Base-by-base conservation (phyloP, 495 filamentous ascomycete genomes). In the Acidiella bohemica region DNA sequence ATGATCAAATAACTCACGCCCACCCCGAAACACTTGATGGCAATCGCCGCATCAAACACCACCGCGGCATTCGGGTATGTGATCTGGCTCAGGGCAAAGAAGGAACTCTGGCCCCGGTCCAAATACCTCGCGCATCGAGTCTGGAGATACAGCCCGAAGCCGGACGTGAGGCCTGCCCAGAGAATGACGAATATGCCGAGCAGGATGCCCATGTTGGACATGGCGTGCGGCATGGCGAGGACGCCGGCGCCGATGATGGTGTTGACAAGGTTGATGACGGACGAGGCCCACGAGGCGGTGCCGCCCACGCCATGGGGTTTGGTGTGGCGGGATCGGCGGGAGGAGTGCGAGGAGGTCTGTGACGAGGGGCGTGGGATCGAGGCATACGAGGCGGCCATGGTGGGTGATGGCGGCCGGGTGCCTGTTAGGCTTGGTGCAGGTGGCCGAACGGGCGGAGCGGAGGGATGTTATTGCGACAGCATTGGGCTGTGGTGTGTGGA, bases 1-100 rank as follows among this genome's bases (percentile, higher is more conserved):
- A 97, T 94, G 47, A 96, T 97, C 50, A 97, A 73, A 59, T 97
- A 97, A 56, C 85, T 93, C 29, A 96, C 81, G 6, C 80, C 92
- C 13, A 97, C 90, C 41, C 80, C 90, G 61, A 96, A 96, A 57
- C 90, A 97, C 55, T 97, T 97, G 54, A 97, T 82, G 5, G 88
- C 84, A 54, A 97, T 97, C 0, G 90, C 90, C 3, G 78, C 80
- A 63, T 97, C 90, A 61, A 97, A 97, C 20, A 96, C 66, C 21
- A 97, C 83, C 3, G 90, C 84, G 0, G 90, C 88, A 60, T 93
- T 95, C 1, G 90, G 90, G 54, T 96, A 96, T 14, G 90, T 96
- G 28, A 96, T 67, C 57, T 97, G 90, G 14, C 85, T 93, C 5
- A 97, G 65, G 4, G 86, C 84, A 53, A 95, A 95, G 65, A 96